Conservation (phyloP, 164 flowering plant species). For the Santalum album region DNA sequence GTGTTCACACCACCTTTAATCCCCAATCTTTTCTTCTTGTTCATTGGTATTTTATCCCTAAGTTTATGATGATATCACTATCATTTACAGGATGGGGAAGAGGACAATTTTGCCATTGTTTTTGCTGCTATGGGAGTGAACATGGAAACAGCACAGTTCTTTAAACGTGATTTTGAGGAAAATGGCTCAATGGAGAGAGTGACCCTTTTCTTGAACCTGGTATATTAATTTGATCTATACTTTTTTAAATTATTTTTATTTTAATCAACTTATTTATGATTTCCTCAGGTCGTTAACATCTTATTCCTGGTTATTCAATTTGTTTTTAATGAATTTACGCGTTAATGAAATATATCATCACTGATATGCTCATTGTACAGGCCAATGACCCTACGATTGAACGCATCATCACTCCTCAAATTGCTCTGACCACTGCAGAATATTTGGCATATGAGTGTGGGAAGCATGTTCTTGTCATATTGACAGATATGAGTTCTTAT, state of each 20-base stretch:
- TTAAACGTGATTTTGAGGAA: slow-evolving; percentile 99
- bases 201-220: slow-evolving; percentile 90
- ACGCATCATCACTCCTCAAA: slow-evolving; percentile 92
- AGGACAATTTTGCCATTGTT: slow-evolving; percentile 97
- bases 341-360: too few relatives aligned
- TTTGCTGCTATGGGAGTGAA: slow-evolving; percentile 99
- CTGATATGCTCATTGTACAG: slow-evolving; percentile 29
- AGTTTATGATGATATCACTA: background rate
- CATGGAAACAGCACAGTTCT: slow-evolving; percentile 98
- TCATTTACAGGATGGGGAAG: slow-evolving; percentile 56
- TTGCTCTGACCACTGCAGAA: slow-evolving; percentile 96
- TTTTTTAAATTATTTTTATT: background rate
- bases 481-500: slow-evolving; percentile 97
- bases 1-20: too few relatives aligned
- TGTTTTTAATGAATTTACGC: too few relatives aligned
- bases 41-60: background rate
- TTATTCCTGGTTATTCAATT: too few relatives aligned
- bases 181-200: slow-evolving; percentile 99
- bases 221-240: slow-evolving; percentile 14
- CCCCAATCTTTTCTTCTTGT: too few relatives aligned
- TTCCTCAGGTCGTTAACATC: too few relatives aligned
- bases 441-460: slow-evolving; percentile 98
- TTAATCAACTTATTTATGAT: too few relatives aligned
- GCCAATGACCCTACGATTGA: slow-evolving; percentile 99
- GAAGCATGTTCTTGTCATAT: slow-evolving; percentile 92